Conservation (phyloP, 768 basidiomycete genomes). For the Russula brevipes region DNA sequence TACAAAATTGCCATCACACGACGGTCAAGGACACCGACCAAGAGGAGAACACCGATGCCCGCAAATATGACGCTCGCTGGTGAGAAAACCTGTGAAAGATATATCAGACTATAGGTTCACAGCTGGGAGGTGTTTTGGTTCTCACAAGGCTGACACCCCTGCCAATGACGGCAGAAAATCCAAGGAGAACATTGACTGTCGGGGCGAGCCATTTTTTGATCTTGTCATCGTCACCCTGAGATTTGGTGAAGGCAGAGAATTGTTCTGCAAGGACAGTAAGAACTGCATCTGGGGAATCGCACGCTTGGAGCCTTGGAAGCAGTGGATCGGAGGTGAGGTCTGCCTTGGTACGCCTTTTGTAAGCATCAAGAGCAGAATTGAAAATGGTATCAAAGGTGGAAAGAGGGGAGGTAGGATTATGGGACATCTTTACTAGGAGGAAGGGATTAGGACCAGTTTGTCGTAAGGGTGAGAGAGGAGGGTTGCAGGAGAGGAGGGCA, state of each 20-base stretch:
- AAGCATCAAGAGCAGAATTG: not conserved
- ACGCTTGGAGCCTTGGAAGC: too few species aligned
- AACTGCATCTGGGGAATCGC: too few species aligned
- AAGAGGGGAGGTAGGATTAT: not conserved
- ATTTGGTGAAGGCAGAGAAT: too few species aligned
- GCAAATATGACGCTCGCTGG: not conserved
- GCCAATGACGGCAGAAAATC: not conserved
- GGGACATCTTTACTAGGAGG: not conserved
- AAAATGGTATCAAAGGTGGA: not conserved
- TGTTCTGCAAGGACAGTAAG: too few species aligned
- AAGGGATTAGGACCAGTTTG: too few species aligned
- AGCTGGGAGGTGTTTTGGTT: too few species aligned
- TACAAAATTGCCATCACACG: not conserved
- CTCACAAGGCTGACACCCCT: not conserved
- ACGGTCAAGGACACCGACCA: not conserved
- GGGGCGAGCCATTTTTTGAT: not conserved
- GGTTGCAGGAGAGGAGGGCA: too few species aligned
- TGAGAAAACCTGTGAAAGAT: not conserved
- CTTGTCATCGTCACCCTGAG: too few species aligned
- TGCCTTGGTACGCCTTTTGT: not conserved
- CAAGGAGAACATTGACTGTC: not conserved
- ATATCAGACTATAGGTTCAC: not conserved
- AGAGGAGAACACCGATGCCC: not conserved
- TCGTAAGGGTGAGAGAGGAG: too few species aligned
- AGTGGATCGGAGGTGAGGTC: not conserved